phyloP scores from a whole-genome alignment of 257 asterid species.

The Scutellaria minor region DNA sequence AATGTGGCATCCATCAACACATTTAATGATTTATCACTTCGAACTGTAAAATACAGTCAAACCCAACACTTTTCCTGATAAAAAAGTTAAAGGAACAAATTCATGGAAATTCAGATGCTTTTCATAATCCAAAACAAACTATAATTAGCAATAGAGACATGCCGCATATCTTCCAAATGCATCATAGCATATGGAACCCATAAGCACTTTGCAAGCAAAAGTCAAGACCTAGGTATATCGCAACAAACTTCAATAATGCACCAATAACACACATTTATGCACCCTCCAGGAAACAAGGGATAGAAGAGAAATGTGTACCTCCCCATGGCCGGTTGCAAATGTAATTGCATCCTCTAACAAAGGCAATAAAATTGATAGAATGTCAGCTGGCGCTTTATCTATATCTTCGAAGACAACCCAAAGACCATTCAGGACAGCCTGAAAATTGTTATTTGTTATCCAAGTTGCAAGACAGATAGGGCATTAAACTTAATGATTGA shows the following conservation, averaged over 20 bases:
- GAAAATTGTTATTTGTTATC: slow-evolving; percentile 33
- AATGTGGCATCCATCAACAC: neutral
- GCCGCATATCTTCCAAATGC: neutral
- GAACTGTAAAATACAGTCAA: too few species aligned
- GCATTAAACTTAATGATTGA: slow-evolving; percentile 20
- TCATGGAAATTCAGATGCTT: too few species aligned
- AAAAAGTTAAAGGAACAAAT: too few species aligned
- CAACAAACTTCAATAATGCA: slow-evolving; percentile 16
- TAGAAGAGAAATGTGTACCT: slow-evolving; percentile 54
- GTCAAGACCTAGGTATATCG: neutral
- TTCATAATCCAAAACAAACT: neutral
- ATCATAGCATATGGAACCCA: neutral
- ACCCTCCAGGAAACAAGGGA: slow-evolving; percentile 24
- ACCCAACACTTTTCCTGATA: too few species aligned
- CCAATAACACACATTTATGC: neutral
- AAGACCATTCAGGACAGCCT: slow-evolving; percentile 88
- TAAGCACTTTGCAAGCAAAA: neutral
- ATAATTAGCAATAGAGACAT: neutral
- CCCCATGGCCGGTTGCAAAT: slow-evolving; percentile 86
- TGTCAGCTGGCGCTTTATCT: slow-evolving; percentile 92
- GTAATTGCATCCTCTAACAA: slow-evolving; percentile 78
- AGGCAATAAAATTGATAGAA: slow-evolving; percentile 75
- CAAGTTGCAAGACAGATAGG: slow-evolving; percentile 33
- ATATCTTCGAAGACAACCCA: slow-evolving; percentile 97
- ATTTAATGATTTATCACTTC: neutral